Evolutionary conservation across 129 eudicot genomes (phyloP).

Genomic region (Cynara cardunculus): DNA sequence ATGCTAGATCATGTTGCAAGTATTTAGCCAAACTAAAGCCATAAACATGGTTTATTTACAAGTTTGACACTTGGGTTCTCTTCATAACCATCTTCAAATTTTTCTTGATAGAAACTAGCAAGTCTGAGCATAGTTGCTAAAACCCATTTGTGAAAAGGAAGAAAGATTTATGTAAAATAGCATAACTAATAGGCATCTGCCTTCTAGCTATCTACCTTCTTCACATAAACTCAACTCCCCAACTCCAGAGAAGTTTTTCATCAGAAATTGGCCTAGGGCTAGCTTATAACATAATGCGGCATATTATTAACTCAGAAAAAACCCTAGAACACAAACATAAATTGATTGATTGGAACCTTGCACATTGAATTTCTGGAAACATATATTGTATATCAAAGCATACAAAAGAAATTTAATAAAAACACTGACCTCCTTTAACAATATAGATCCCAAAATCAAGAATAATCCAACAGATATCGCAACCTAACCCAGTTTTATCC

Average conservation of each 20-base stretch:
- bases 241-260: neutral
- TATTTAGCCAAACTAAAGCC: neutral
- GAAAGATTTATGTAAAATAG: neutral
- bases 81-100: neutral
- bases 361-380: neutral
- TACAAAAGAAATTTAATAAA: neutral
- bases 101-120: neutral
- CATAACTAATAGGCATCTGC: neutral
- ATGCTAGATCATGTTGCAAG: neutral
- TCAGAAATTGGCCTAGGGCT: neutral
- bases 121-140: neutral
- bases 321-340: neutral
- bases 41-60: neutral
- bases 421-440: constrained; percentile 57
- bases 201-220: too few species aligned
- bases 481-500: constrained; percentile 67
- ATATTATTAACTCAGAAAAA: neutral
- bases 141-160: neutral
- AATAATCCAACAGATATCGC: constrained; percentile 73
- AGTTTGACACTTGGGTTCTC: neutral
- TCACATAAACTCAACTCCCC: too few species aligned
- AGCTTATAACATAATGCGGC: neutral
- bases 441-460: constrained; percentile 75
- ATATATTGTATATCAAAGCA: neutral
- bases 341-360: neutral